These are phyloP conservation scores for Pythium oligandrum DNA, from an alignment of 352 stramenopile species.

Conservation along the genomic window DNA sequence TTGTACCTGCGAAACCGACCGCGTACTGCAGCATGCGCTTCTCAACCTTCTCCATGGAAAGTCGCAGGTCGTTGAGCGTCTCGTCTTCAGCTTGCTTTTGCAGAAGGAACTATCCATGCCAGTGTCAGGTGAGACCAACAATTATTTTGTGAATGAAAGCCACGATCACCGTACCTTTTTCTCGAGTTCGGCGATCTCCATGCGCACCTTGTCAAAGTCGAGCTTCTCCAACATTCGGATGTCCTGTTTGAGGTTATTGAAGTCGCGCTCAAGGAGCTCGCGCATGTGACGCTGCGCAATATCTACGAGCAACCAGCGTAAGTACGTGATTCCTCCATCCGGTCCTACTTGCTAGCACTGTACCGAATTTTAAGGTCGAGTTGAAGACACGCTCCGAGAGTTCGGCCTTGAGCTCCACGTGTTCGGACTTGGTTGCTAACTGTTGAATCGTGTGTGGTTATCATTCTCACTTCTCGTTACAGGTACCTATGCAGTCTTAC, in stretches of 20 bases:
- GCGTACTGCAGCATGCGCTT: conserved; percentile 88
- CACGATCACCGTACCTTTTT: conserved; percentile 41
- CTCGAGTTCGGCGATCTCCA: conserved; percentile 84
- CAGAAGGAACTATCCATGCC: conserved; percentile 50
- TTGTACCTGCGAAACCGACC: conserved; percentile 82
- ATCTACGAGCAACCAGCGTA: conserved; percentile 27
- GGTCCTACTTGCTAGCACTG: neutral
- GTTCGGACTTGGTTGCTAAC: conserved; percentile 83
- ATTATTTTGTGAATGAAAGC: neutral
- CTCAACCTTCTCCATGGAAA: conserved; percentile 88
- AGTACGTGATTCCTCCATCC: too few species aligned
- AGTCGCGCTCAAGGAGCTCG: conserved; percentile 84
- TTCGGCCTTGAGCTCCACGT: conserved; percentile 81
- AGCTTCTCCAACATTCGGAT: conserved; percentile 90
- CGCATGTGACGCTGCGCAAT: conserved; percentile 87
- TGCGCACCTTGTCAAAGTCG: conserved; percentile 87
- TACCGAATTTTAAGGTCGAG: conserved; percentile 87
- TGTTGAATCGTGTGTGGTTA: conserved; percentile 10
- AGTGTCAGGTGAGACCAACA: too few species aligned
- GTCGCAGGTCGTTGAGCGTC: conserved; percentile 77
- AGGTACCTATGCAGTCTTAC: conserved; percentile 26
- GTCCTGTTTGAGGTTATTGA: conserved; percentile 88
- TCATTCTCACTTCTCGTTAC: too few species aligned
- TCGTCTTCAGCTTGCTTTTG: conserved; percentile 87
- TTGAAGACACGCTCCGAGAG: conserved; percentile 87